Evolutionary conservation across 1,284 basidiomycete genomes (phyloP), one percentile per base, ranked within the genome.

Genomic region (Polyporus tsugae): DNA sequence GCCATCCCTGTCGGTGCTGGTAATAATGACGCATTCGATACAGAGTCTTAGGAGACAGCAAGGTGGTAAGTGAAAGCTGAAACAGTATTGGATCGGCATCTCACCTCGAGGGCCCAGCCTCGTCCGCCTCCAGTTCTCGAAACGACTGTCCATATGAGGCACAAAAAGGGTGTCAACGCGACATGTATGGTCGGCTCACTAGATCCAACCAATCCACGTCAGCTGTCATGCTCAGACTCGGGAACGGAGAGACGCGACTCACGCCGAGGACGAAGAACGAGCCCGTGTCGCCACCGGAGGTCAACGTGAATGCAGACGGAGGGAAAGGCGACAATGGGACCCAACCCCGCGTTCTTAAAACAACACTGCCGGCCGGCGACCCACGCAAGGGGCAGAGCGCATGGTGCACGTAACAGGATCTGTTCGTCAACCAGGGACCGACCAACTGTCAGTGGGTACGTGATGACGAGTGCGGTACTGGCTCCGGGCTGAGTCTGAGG

Each of bases 361-460:
- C 60, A 52, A 38, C 39, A n/a, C 33, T 33, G 39, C 35, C 55
- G 62, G 10, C 57, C 42, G 38, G 46, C 25, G 52, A 15, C 62
- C 66, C 57, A 62, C 55, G 66, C 29, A 63, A 62, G 39, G 25
- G 46, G 44, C 41, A 66, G 44, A n/a, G 52, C 29, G 55, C 53
- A 57, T 62, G 65, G 49, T 35, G 10, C 46, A 22, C 38, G 7
- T 46, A 60, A 60, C 58, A 42, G n/a, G 44, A 67, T 67, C 57
- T 62, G 66, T 67, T 60, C 62, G 57, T 60, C 62, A 63, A 59
- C 62, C 53, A 62, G 60, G 65, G 46, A 41, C 36, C 61, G 36
- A n/a, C 25, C 58, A 65, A 46, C 64, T 42, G 64, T 60, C 44
- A 65, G 59, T 38, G 41, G 57, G 46, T 39, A 58, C 55, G 44